A percentile compares a stretch with the other conserved stretches of the same genome.
Conservation (phyloP, 768 basidiomycete species). For the Melanogaster broomeanus region DNA sequence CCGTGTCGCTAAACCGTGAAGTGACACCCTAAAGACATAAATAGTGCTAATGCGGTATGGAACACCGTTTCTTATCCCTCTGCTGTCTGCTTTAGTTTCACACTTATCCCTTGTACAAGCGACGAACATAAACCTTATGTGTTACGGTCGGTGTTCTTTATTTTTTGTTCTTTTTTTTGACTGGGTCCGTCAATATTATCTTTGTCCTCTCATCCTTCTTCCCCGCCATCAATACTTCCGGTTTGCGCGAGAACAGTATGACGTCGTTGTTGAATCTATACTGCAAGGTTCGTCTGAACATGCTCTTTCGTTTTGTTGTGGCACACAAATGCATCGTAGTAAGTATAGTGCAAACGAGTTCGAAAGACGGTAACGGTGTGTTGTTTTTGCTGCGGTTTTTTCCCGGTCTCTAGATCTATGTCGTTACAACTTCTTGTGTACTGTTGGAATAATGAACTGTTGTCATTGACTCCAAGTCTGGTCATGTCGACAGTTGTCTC, state of each 20-base stretch:
- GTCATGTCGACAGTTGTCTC: no score
- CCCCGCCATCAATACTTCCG: not conserved
- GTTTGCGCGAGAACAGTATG: not conserved
- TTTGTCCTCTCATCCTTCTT: not conserved
- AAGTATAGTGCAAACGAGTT: no score
- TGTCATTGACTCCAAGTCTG: no score
- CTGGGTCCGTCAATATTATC: not conserved
- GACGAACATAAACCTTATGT: slow-evolving; percentile 19
- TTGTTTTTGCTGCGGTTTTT: no score
- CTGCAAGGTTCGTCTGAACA: slow-evolving; percentile 11
- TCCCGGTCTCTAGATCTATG: no score
- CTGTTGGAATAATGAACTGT: no score
- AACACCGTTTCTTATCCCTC: slow-evolving; percentile 16
- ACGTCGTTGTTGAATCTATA: not conserved
- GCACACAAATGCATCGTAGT: no score
- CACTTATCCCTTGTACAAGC: slow-evolving; percentile 23
- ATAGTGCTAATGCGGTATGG: slow-evolving; percentile 29
- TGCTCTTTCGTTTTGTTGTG: no score
- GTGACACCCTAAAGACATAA: slow-evolving; percentile 10
- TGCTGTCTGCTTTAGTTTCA: slow-evolving; percentile 13
- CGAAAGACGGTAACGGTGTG: no score
- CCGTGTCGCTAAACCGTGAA: slow-evolving; percentile 9
- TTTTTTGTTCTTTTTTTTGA: not conserved
- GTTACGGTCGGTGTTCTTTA: slow-evolving; percentile 34
- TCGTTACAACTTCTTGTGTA: no score